Evolutionary conservation across 805 yeast genomes (phyloP).

Genomic region (Cyberlindnera euphorbiae): DNA sequence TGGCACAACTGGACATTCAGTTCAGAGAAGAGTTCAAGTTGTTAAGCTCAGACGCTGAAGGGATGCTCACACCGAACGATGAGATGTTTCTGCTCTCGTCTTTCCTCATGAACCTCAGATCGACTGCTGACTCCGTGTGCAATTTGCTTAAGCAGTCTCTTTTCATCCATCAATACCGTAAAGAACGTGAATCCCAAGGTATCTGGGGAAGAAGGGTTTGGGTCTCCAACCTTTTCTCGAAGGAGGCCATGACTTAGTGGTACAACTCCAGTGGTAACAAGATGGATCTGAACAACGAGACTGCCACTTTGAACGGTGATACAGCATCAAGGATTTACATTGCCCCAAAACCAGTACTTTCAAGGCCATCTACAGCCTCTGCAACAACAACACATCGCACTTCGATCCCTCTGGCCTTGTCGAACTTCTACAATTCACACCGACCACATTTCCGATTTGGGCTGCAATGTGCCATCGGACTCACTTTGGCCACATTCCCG

Average conservation of each 20-base stretch:
- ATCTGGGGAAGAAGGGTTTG: constrained; percentile 37
- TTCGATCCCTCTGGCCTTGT: neutral
- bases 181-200: constrained; percentile 30
- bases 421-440: constrained; percentile 12
- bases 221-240: constrained; percentile 36
- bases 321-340: constrained; percentile 7
- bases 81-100: constrained; percentile 47
- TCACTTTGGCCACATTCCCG: constrained; percentile 45
- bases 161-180: constrained; percentile 28
- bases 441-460: constrained; percentile 41
- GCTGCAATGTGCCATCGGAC: constrained; percentile 39
- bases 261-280: constrained; percentile 24
- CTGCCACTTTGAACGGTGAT: constrained; percentile 32
- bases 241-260: constrained; percentile 34
- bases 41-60: constrained; percentile 21
- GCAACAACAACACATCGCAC: neutral
- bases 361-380: neutral
- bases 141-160: constrained; percentile 30
- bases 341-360: neutral
- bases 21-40: constrained; percentile 31
- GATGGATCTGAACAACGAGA: constrained; percentile 24
- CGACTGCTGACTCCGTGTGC: constrained; percentile 30
- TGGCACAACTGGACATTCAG: constrained; percentile 31
- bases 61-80: constrained; percentile 39
- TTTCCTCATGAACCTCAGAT: constrained; percentile 43